Evolutionary conservation across 2,329 filamentous ascomycete species (phyloP).

Genomic region (Ambrosiella xylebori): DNA sequence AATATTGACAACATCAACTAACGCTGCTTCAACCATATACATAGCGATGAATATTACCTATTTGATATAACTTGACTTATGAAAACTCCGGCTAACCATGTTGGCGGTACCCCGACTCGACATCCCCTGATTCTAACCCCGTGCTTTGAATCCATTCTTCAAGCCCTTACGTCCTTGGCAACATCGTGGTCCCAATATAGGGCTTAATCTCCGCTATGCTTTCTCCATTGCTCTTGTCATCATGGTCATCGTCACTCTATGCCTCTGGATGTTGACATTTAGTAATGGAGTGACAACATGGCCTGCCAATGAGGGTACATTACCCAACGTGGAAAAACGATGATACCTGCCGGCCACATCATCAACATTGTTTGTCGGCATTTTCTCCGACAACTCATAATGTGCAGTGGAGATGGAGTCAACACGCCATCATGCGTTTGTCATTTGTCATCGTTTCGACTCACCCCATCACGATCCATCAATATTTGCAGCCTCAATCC

Average conservation of each 20-base stretch:
- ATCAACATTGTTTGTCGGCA: too few relatives aligned
- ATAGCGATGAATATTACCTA: neutral
- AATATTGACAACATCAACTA: too few relatives aligned
- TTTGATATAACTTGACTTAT: neutral
- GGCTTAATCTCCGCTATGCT: neutral
- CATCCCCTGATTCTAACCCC: neutral
- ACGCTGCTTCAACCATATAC: too few relatives aligned
- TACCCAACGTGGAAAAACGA: neutral
- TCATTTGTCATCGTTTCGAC: neutral
- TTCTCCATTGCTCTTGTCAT: neutral
- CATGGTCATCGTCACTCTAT: neutral
- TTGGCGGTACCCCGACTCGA: too few relatives aligned
- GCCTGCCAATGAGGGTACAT: neutral
- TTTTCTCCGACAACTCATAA: too few relatives aligned
- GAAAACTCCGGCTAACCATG: too few relatives aligned
- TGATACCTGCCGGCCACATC: too few relatives aligned
- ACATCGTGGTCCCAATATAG: neutral
- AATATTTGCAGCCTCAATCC: neutral
- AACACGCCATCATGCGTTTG: neutral
- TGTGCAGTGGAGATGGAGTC: too few relatives aligned
- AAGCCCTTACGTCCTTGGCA: neutral
- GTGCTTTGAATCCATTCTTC: neutral
- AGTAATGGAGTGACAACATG: neutral
- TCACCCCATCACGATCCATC: neutral
- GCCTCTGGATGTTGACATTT: neutral